Base-by-base conservation (phyloP, 805 yeast genomes). In the Candida schatavii region DNA sequence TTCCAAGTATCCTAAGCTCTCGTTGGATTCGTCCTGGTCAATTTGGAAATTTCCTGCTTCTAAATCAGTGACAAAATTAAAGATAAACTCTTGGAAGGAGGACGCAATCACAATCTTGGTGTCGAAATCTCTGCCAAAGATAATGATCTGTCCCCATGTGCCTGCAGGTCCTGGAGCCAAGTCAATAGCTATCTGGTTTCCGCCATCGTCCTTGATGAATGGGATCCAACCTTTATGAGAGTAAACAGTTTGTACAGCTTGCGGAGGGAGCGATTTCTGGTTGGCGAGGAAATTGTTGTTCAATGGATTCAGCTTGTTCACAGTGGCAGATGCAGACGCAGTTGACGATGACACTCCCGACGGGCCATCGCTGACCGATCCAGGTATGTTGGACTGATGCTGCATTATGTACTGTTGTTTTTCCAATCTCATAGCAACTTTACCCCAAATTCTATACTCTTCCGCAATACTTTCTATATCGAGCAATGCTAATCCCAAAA, bases 91-190 rank as follows among this genome's bases (percentile, higher is more conserved):
- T 41, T 65, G 68, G 42, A 69, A 66, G 40, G 47, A 55, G 9
- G 48, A 39, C 4, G 75, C 73, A 37, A 70, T 46, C 14, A 67
- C 71, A 43, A 68, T 54, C 49, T 70, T 70, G 31, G 71, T 68
- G 49, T 70, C 75, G 46, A 55, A 70, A 41, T 70, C 74, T 43
- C 75, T 59, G 13, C 75, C 75, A 44, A 66, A 70, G 15, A 70
- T 47, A 37, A 70, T 70, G 21, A 70, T 54, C 47, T 70, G 75
- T 13, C 75, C 75, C 70, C 71, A 66, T 9, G 37, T 44, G 21
- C 70, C 69, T 32, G 53, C 47, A 11, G 70, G 59, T 1, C 71
- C 71, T 3, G 71, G 69, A 13, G 69, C 61, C 22, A 70, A 54
- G 49, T 70, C 75, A 34, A 70, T 47, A 4, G 72, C 75, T 31